Percentiles rank a stretch among this genome's conserved stretches.
phyloP scores from a whole-genome alignment of 108 stramenopile species.

The Thalassiosira profunda region DNA sequence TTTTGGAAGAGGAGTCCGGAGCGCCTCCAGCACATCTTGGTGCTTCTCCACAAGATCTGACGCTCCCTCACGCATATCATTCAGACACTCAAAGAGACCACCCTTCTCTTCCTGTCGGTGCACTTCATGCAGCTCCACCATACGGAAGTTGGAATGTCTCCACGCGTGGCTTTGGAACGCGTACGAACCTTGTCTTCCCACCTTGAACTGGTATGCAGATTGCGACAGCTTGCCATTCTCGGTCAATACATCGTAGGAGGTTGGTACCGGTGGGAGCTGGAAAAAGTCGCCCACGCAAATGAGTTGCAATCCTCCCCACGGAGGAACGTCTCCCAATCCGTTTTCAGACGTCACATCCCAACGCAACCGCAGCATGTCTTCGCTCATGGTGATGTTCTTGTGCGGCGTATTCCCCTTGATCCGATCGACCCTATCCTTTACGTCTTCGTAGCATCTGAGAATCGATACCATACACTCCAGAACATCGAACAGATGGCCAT shows the following conservation, averaged over 20 bases:
- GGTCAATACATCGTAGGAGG: constrained; percentile 10
- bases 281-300: constrained; percentile 83
- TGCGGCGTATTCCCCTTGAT: constrained; percentile 3
- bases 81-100: constrained; percentile 58
- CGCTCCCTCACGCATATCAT: constrained; percentile 46
- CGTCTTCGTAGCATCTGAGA: constrained; percentile 33
- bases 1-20: constrained; percentile 8
- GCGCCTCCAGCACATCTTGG: background rate
- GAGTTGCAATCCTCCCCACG: constrained; percentile 85
- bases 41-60: constrained; percentile 2
- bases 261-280: constrained; percentile 76
- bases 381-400: constrained; percentile 2
- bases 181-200: constrained; percentile 45
- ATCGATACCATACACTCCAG: constrained; percentile 63
- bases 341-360: constrained; percentile 18
- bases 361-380: constrained; percentile 25
- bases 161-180: constrained; percentile 55
- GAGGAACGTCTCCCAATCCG: constrained; percentile 34
- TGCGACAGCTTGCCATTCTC: constrained; percentile 20
- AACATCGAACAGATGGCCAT: constrained; percentile 66
- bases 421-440: background rate
- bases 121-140: constrained; percentile 40
- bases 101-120: constrained; percentile 54
- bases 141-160: constrained; percentile 9
- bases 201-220: constrained; percentile 17